phyloP scores from a whole-genome alignment of 2,329 filamentous ascomycete species.

The Thielaviopsis populi region DNA sequence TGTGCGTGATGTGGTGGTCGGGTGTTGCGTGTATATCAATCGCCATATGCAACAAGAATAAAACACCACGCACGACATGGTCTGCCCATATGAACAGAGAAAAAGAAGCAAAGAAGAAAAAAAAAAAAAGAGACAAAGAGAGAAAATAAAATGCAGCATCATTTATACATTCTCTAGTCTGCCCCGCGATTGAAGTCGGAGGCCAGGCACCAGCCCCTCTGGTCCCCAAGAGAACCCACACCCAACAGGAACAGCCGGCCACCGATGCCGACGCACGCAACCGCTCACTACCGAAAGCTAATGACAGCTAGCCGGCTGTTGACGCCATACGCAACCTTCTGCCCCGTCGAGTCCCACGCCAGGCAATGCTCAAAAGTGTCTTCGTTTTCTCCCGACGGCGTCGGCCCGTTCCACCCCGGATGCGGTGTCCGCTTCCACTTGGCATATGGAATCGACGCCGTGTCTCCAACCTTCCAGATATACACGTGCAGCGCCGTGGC shows the following conservation, averaged over 20 bases:
- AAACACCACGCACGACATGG: not conserved
- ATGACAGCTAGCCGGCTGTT: slow-evolving; percentile 43
- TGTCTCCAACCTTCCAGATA: slow-evolving; percentile 50
- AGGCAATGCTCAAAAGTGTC: slow-evolving; percentile 48
- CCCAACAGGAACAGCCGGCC: not conserved
- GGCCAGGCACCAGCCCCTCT: no score
- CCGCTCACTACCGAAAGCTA: slow-evolving; percentile 27
- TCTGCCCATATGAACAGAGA: not conserved
- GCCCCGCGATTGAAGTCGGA: not conserved
- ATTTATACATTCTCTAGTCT: not conserved
- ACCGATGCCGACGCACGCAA: not conserved
- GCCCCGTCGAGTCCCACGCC: slow-evolving; percentile 46
- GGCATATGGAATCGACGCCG: slow-evolving; percentile 38
- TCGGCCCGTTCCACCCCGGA: slow-evolving; percentile 44
- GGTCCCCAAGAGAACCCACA: no score
- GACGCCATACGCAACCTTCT: slow-evolving; percentile 47
- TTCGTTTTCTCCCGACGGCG: slow-evolving; percentile 33
- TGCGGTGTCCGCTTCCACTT: slow-evolving; percentile 43
- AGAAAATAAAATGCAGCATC: slow-evolving; percentile 5
- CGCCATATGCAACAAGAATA: not conserved
- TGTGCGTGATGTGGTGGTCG: no score
- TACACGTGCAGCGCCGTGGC: slow-evolving; percentile 43
- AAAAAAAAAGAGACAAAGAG: not conserved
- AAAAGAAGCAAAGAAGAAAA: not conserved
- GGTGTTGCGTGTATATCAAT: not conserved